A percentile compares a stretch with the other conserved stretches of the same genome.
Conservation (phyloP, 208 protist genomes). For the Polymyxa betae region DNA sequence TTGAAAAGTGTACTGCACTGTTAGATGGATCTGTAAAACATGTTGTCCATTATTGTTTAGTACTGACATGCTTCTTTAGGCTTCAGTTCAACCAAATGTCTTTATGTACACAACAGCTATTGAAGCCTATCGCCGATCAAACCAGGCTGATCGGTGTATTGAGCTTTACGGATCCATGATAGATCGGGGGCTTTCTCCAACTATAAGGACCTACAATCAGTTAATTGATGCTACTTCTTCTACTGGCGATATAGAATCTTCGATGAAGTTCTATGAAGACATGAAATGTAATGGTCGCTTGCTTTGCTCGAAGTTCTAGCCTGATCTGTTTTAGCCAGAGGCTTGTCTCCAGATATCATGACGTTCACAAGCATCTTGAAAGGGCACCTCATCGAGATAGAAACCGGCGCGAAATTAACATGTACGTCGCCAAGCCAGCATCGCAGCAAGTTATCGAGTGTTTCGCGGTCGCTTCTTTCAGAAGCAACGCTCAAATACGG, state of each 20-base stretch:
- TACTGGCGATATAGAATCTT: not conserved
- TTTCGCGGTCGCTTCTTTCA: not conserved
- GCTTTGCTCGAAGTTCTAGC: not conserved
- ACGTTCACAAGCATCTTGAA: not conserved
- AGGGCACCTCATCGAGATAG: not conserved
- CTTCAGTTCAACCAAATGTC: not conserved
- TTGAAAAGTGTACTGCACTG: not conserved
- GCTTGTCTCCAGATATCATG: constrained; percentile 15
- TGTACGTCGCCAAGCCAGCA: not conserved
- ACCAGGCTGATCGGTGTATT: not conserved
- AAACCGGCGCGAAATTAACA: not conserved
- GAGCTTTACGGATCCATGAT: not conserved
- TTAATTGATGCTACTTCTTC: not conserved
- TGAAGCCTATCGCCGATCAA: not conserved
- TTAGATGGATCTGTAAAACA: not conserved
- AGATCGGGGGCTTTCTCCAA: not conserved
- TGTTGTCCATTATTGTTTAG: not conserved
- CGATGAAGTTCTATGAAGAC: not conserved
- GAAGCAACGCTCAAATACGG: not conserved
- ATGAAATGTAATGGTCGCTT: not conserved
- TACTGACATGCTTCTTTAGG: not conserved
- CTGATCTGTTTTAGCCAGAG: not conserved
- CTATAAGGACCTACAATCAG: not conserved
- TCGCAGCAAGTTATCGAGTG: not conserved
- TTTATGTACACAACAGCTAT: not conserved